These are phyloP conservation scores for Raphanus hybrid DNA, from an alignment of 441 rosid genomes.

Conservation along the genomic window DNA sequence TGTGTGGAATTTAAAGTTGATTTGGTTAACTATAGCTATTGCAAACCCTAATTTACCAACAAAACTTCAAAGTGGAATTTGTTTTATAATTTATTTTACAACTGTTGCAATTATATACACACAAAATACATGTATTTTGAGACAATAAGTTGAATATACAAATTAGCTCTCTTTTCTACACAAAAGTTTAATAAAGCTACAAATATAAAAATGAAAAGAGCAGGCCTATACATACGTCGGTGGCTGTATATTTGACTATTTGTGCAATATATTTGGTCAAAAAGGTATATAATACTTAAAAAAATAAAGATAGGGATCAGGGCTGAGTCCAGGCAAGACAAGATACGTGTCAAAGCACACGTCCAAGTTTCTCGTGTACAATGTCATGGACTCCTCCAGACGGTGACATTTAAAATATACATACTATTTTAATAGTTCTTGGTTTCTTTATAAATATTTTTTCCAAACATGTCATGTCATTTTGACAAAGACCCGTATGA, in stretches of 20 bases:
- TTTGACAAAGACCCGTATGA: slow-evolving; percentile 28
- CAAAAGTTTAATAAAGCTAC: not conserved
- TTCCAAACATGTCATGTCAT: slow-evolving; percentile 25
- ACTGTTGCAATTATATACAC: too few relatives aligned
- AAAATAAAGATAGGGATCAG: slow-evolving; percentile 7
- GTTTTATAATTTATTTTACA: not conserved
- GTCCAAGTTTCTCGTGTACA: slow-evolving; percentile 43
- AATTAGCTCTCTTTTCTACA: not conserved
- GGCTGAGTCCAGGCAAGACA: slow-evolving; percentile 34
- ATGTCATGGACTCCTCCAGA: slow-evolving; percentile 24
- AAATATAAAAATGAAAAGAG: not conserved
- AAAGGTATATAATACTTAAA: not conserved
- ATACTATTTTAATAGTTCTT: slow-evolving; percentile 1
- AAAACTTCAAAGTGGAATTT: not conserved
- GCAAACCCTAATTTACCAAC: not conserved
- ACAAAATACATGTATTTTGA: not conserved
- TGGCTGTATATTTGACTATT: slow-evolving; percentile 14
- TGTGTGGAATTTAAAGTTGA: not conserved
- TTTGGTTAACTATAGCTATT: not conserved
- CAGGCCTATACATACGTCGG: slow-evolving; percentile 36
- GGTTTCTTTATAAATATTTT: not conserved
- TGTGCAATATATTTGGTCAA: not conserved
- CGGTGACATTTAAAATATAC: slow-evolving; percentile 29
- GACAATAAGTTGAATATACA: not conserved
- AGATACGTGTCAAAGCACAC: slow-evolving; percentile 43